phyloP scores from a whole-genome alignment of 2,329 filamentous ascomycete species.

The Exserohilum rostratum region DNA sequence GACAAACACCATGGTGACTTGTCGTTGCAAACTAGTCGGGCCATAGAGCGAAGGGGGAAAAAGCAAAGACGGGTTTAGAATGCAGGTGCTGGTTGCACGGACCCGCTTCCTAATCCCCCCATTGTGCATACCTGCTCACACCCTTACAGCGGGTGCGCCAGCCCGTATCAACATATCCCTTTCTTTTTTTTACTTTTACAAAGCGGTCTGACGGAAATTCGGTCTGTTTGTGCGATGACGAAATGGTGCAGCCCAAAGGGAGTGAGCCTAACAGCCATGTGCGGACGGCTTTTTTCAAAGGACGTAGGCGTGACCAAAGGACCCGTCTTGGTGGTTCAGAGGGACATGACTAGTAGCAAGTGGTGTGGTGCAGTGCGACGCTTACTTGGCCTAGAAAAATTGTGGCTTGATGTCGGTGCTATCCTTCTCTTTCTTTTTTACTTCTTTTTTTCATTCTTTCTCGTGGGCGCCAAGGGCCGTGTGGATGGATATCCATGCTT shows the following conservation, averaged over 20 bases:
- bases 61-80: constrained; percentile 20
- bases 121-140: constrained; percentile 13
- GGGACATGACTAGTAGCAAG: not conserved
- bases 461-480: not conserved
- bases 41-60: constrained; percentile 9
- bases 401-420: constrained; percentile 1
- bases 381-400: not conserved
- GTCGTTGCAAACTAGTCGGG: constrained; percentile 4
- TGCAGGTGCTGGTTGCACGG: constrained; percentile 11
- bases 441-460: not conserved
- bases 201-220: constrained; percentile 8
- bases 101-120: constrained; percentile 1
- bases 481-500: not conserved
- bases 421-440: not conserved
- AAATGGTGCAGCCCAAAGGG: constrained; percentile 3
- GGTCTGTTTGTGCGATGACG: constrained; percentile 4
- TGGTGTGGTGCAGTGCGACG: not conserved
- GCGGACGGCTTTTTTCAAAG: constrained; percentile 1
- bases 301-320: constrained; percentile 8
- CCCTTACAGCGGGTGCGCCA: constrained; percentile 12
- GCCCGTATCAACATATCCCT: constrained; percentile 12
- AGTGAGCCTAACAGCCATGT: not conserved
- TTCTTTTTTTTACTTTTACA: constrained; percentile 14
- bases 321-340: constrained; percentile 7
- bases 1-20: constrained; percentile 8